A percentile compares a stretch with the other conserved stretches of the same genome.
Conservation (phyloP, 2,329 filamentous ascomycete genomes). For the Cladorrhinum sp. region DNA sequence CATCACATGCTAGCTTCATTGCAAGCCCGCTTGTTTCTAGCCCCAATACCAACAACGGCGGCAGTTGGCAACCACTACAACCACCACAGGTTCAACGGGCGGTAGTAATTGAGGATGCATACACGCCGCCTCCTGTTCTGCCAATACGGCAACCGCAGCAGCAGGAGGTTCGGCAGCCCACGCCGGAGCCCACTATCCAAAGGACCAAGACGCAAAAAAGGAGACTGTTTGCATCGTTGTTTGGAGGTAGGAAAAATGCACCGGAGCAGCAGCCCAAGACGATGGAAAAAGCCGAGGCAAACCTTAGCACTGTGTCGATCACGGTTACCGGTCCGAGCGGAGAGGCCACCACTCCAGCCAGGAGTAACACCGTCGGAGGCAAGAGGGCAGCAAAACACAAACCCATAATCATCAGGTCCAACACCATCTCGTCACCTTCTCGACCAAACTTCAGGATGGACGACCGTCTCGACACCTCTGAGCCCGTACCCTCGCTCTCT, state of each 20-base stretch:
- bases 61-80: slow-evolving; percentile 14
- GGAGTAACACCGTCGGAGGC: slow-evolving; percentile 37
- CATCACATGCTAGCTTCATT: slow-evolving; percentile 42
- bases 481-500: slow-evolving; percentile 1
- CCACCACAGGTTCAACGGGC: slow-evolving; percentile 14
- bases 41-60: slow-evolving; percentile 14
- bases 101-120: slow-evolving; percentile 7
- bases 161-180: background rate
- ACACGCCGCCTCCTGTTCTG: slow-evolving; percentile 17
- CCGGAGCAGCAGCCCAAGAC: slow-evolving; percentile 26
- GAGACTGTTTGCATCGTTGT: slow-evolving; percentile 55
- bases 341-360: slow-evolving; percentile 25
- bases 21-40: slow-evolving; percentile 4
- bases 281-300: slow-evolving; percentile 23
- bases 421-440: slow-evolving; percentile 20
- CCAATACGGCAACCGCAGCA: background rate
- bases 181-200: slow-evolving; percentile 28
- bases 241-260: slow-evolving; percentile 43
- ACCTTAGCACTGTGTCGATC: slow-evolving; percentile 19
- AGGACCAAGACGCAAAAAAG: slow-evolving; percentile 55
- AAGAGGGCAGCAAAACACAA: slow-evolving; percentile 39
- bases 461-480: background rate
- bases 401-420: slow-evolving; percentile 42
- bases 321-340: slow-evolving; percentile 13
- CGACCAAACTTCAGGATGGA: background rate